A percentile compares a stretch with the other conserved stretches of the same genome.
These are phyloP conservation scores for Nannochloris sp. DNA, from an alignment of 139 green algal species.

Conservation along the genomic window DNA sequence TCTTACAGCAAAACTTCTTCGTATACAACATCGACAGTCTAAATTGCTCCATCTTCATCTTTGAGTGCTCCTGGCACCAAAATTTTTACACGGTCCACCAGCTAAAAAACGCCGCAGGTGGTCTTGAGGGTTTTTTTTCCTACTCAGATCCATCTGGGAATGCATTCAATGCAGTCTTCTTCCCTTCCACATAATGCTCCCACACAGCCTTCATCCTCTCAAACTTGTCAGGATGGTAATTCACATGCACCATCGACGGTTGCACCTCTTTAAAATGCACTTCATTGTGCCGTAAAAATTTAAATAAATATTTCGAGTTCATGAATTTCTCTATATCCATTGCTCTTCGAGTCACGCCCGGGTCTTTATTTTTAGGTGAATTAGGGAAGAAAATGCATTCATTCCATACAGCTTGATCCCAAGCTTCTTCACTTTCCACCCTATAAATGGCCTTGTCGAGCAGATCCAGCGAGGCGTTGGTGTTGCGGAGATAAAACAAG, in stretches of 20 bases:
- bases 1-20: too few relatives aligned
- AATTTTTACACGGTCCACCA: too few relatives aligned
- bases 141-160: slow-evolving; percentile 47
- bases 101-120: too few relatives aligned
- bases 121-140: too few relatives aligned
- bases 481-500: slow-evolving; percentile 61
- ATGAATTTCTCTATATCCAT: slow-evolving; percentile 49
- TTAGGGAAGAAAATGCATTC: slow-evolving; percentile 58
- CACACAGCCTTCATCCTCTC: slow-evolving; percentile 43
- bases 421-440: slow-evolving; percentile 40
- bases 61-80: too few relatives aligned
- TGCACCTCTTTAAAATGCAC: background rate
- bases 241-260: slow-evolving; percentile 25
- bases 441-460: slow-evolving; percentile 51
- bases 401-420: slow-evolving; percentile 63
- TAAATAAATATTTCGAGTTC: slow-evolving; percentile 50
- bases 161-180: slow-evolving; percentile 44
- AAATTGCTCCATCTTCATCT: too few relatives aligned
- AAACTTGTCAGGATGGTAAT: slow-evolving; percentile 73
- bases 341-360: slow-evolving; percentile 27
- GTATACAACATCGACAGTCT: too few relatives aligned
- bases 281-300: slow-evolving; percentile 13
- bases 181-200: slow-evolving; percentile 39
- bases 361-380: slow-evolving; percentile 27
- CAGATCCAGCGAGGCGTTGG: slow-evolving; percentile 33